These are phyloP conservation scores for Cryptococcus floricola DNA, from an alignment of 1,284 basidiomycete species.

Conservation along the genomic window DNA sequence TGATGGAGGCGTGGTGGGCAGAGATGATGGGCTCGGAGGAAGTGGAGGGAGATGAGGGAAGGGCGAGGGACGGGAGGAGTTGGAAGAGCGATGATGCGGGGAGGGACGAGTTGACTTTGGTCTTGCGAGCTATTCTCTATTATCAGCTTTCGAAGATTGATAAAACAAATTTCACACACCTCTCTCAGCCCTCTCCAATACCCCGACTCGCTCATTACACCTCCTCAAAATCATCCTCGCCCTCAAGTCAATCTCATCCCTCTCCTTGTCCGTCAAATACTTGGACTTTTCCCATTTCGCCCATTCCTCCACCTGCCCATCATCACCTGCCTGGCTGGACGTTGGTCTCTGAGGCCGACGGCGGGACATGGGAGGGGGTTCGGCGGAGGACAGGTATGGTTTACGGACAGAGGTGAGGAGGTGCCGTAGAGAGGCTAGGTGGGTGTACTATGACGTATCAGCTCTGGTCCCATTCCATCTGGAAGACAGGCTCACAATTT, in stretches of 20 bases:
- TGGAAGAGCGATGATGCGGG: slow-evolving; percentile 26
- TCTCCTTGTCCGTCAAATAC: slow-evolving; percentile 52
- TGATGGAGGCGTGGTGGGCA: slow-evolving; percentile 52
- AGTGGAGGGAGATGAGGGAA: slow-evolving; percentile 9
- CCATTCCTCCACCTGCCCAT: background rate
- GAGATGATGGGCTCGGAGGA: slow-evolving; percentile 43
- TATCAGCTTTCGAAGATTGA: background rate
- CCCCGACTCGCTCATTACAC: slow-evolving; percentile 52
- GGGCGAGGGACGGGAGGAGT: slow-evolving; percentile 44
- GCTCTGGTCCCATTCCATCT: background rate
- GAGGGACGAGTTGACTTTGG: slow-evolving; percentile 14
- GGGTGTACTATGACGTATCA: slow-evolving; percentile 31
- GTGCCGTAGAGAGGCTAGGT: slow-evolving; percentile 34
- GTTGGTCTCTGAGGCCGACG: slow-evolving; percentile 1
- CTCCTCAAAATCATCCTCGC: slow-evolving; percentile 54
- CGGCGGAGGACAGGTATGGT: slow-evolving; percentile 43
- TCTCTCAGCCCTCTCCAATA: slow-evolving; percentile 53
- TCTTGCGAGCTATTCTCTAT: slow-evolving; percentile 14
- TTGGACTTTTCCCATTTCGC: background rate
- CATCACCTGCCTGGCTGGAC: too few species aligned
- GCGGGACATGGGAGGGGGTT: slow-evolving; percentile 32
- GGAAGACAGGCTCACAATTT: slow-evolving; percentile 34
- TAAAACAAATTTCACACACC: slow-evolving; percentile 36
- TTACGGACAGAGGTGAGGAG: slow-evolving; percentile 42
- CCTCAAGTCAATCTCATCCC: slow-evolving; percentile 58